A percentile compares a stretch with the other conserved stretches of the same genome.
These are phyloP conservation scores for Grigorovia transvaalensis DNA, from an alignment of 805 yeast genomes.

Conservation along the genomic window DNA sequence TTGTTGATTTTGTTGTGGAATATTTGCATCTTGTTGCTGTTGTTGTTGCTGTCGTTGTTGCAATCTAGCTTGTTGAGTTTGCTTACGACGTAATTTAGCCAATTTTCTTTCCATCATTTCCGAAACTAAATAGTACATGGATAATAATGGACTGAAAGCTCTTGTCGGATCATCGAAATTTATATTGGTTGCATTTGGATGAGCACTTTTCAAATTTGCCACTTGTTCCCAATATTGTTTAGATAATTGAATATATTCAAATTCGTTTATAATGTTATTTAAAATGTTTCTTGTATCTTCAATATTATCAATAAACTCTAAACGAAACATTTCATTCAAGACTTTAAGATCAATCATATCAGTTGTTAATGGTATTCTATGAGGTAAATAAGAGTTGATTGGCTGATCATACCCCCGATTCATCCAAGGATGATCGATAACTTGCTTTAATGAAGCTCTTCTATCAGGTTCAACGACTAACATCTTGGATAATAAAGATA, in stretches of 20 bases:
- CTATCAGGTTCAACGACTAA: constrained; percentile 78
- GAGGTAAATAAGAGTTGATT: constrained; percentile 60
- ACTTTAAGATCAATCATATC: constrained; percentile 40
- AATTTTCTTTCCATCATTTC: constrained; percentile 70
- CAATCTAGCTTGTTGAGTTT: constrained; percentile 12
- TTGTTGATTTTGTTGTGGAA: constrained; percentile 3
- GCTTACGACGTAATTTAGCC: constrained; percentile 34
- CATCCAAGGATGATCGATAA: constrained; percentile 92
- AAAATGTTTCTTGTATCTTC: constrained; percentile 49
- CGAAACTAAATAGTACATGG: constrained; percentile 75
- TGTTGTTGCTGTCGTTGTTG: constrained; percentile 9
- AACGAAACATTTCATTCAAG: constrained; percentile 60
- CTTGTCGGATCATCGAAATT: constrained; percentile 59
- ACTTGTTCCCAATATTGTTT: constrained; percentile 21
- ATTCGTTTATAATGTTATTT: constrained; percentile 46
- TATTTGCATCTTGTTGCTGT: not conserved
- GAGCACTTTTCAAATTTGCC: constrained; percentile 4
- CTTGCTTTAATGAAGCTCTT: constrained; percentile 71
- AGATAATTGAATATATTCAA: constrained; percentile 39
- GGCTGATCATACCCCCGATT: constrained; percentile 70
- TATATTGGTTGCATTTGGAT: constrained; percentile 1
- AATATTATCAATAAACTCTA: constrained; percentile 64
- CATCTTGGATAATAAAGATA: constrained; percentile 75
- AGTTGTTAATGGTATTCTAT: constrained; percentile 53
- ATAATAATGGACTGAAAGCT: constrained; percentile 80